These are phyloP conservation scores for Solidago caesia DNA, from an alignment of 129 eudicot species.

Conservation along the genomic window DNA sequence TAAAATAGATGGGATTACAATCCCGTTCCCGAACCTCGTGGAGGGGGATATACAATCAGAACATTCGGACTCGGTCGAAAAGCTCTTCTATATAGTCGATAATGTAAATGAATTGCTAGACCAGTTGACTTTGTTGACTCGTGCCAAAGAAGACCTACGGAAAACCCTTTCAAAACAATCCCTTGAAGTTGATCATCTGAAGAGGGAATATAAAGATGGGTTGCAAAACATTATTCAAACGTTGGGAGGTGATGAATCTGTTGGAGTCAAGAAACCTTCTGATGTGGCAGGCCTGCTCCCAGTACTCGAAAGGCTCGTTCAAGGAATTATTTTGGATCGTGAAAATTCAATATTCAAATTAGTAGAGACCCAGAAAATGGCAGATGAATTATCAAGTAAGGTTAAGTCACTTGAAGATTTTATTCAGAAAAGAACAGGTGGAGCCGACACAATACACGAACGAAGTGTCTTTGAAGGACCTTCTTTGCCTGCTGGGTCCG, in stretches of 20 bases:
- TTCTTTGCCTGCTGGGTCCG: slow-evolving; percentile 59
- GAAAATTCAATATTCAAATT: slow-evolving; percentile 59
- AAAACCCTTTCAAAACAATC: slow-evolving; percentile 47
- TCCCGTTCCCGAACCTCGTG: slow-evolving; percentile 42
- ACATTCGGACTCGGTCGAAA: slow-evolving; percentile 44
- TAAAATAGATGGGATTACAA: slow-evolving; percentile 50
- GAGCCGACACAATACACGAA: slow-evolving; percentile 52
- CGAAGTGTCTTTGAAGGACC: slow-evolving; percentile 47
- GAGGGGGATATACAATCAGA: slow-evolving; percentile 40
- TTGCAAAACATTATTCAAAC: slow-evolving; percentile 54
- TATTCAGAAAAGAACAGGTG: slow-evolving; percentile 38
- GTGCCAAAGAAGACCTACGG: slow-evolving; percentile 51
- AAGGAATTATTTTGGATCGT: slow-evolving; percentile 45
- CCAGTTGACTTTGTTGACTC: slow-evolving; percentile 48
- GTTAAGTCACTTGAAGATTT: slow-evolving; percentile 69
- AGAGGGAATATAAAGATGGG: slow-evolving; percentile 56
- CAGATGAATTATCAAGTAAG: slow-evolving; percentile 65
- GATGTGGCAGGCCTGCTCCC: slow-evolving; percentile 44
- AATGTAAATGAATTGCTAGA: slow-evolving; percentile 43
- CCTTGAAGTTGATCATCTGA: slow-evolving; percentile 60
- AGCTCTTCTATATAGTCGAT: slow-evolving; percentile 67
- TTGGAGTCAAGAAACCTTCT: slow-evolving; percentile 43
- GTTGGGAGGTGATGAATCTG: slow-evolving; percentile 54
- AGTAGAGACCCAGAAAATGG: slow-evolving; percentile 53
- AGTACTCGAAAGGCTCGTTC: slow-evolving; percentile 61